Evolutionary conservation across 176 grass and related monocot species (phyloP).

Genomic region (Typha latifolia): DNA sequence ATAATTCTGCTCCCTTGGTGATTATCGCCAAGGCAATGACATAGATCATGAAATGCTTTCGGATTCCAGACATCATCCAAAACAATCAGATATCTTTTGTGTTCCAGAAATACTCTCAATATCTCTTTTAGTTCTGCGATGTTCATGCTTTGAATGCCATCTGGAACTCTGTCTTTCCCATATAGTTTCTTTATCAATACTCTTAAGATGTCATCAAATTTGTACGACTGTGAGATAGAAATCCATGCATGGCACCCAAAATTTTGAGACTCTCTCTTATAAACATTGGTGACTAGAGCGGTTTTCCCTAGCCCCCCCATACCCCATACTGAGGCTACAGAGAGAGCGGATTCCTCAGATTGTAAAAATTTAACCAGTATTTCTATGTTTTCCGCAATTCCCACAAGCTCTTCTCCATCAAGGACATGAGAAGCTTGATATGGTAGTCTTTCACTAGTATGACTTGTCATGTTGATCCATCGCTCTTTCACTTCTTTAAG

Average conservation of each 20-base stretch:
- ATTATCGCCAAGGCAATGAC: conserved; percentile 14
- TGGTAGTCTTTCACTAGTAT: too few relatives aligned
- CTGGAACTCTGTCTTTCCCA: background rate
- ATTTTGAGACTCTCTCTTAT: conserved; percentile 7
- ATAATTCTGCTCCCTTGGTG: conserved; percentile 10
- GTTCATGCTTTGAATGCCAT: background rate
- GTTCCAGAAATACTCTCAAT: background rate
- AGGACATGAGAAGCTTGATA: too few relatives aligned
- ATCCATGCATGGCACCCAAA: conserved; percentile 29
- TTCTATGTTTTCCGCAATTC: too few relatives aligned
- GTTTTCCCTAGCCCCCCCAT: conserved; percentile 51
- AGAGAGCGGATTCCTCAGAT: too few relatives aligned
- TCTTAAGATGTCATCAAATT: conserved; percentile 7
- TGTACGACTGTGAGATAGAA: conserved; percentile 26
- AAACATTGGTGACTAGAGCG: conserved; percentile 34
- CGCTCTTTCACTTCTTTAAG: too few relatives aligned
- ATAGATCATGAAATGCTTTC: conserved; percentile 2
- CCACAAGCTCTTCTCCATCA: too few relatives aligned
- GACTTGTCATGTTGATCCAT: too few relatives aligned
- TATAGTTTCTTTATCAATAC: conserved; percentile 19
- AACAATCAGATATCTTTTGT: conserved; percentile 27
- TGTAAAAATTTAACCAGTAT: too few relatives aligned
- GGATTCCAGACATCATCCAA: conserved; percentile 37
- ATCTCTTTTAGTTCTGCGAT: conserved; percentile 7
- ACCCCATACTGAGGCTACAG: conserved; percentile 32